Conservation (phyloP, 108 stramenopile species). For the Epithemia pelagica region DNA sequence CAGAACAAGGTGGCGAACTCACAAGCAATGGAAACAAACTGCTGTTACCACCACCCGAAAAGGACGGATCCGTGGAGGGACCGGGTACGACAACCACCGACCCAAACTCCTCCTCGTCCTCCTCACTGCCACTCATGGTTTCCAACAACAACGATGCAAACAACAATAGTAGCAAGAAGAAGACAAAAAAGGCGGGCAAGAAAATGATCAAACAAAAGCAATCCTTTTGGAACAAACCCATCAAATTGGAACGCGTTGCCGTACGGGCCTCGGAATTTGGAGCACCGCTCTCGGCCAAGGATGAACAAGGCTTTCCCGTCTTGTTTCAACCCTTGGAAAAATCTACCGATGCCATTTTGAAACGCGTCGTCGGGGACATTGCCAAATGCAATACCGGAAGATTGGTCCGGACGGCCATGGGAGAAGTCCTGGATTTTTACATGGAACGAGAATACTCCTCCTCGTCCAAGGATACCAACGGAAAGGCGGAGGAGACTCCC, state of each 20-base stretch:
- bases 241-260: conserved; percentile 26
- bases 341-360: conserved; percentile 29
- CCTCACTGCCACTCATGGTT: too few species aligned
- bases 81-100: too few species aligned
- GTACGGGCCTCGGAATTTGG: conserved; percentile 44
- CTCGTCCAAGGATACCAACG: neutral
- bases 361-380: conserved; percentile 43
- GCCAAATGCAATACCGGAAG: conserved; percentile 46
- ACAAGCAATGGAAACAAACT: neutral
- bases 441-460: conserved; percentile 1
- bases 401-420: conserved; percentile 49
- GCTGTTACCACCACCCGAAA: too few species aligned
- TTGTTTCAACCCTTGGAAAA: conserved; percentile 43
- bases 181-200: too few species aligned
- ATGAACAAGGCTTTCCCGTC: conserved; percentile 28
- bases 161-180: too few species aligned
- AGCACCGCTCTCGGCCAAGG: conserved; percentile 37
- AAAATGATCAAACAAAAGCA: too few species aligned
- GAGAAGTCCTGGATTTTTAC: conserved; percentile 37
- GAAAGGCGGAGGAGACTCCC: neutral
- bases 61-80: too few species aligned
- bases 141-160: too few species aligned
- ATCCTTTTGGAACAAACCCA: conserved; percentile 64
- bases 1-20: neutral
- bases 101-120: neutral